Conservation (phyloP, 768 basidiomycete species). For the Hericium erinaceus region DNA sequence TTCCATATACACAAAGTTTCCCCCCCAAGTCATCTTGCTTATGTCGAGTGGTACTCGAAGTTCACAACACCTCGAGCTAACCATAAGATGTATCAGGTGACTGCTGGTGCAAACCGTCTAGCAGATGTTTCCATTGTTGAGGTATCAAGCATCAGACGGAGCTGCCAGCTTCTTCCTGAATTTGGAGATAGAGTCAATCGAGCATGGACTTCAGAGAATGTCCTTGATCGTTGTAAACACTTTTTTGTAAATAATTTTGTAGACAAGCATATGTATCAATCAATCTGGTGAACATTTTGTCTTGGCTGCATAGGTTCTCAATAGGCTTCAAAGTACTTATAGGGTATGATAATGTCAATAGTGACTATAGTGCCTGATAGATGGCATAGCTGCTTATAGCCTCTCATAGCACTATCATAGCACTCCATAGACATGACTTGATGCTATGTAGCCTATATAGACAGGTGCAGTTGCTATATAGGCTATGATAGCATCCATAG, state of each 20-base stretch:
- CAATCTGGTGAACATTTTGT: background rate
- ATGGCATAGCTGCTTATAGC: background rate
- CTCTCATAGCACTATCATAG: background rate
- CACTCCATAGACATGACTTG: background rate
- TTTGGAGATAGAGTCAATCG: background rate
- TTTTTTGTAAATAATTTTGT: background rate
- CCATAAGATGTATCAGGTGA: background rate
- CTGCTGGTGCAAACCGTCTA: no score
- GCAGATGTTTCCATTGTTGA: background rate
- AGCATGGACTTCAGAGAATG: background rate
- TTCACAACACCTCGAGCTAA: background rate
- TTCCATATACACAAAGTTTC: no score
- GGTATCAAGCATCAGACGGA: background rate
- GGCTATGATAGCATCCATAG: background rate
- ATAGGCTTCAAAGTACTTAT: background rate
- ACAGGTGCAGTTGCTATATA: background rate
- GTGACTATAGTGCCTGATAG: background rate
- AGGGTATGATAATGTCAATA: background rate
- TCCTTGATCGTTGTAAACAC: background rate
- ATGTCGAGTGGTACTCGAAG: background rate
- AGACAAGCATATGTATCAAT: background rate
- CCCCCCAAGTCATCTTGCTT: background rate
- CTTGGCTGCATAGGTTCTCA: background rate
- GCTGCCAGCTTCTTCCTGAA: background rate
- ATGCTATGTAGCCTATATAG: background rate